Conservation (phyloP, 306 rosid species). For the Cicer pinnatifidum region DNA sequence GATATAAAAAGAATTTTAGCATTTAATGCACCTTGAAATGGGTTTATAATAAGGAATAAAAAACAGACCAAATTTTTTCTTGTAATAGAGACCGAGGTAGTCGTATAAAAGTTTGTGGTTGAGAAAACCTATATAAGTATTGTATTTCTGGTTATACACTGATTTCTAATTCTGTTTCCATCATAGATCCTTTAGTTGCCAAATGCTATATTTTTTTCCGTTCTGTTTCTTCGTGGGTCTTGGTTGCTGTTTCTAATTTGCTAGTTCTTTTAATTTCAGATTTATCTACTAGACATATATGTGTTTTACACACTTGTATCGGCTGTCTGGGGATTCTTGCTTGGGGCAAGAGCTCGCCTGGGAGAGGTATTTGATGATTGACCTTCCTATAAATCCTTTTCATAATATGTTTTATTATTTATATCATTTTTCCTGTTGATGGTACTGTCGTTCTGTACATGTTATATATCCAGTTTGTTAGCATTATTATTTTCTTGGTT, state of each 20-base stretch:
- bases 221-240: not conserved
- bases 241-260: not conserved
- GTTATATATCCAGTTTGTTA: constrained; percentile 13
- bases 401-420: constrained; percentile 27
- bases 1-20: too few species aligned
- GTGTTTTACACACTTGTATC: constrained; percentile 80
- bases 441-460: constrained; percentile 9
- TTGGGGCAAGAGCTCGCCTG: constrained; percentile 90
- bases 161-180: not conserved
- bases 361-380: constrained; percentile 72
- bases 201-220: not conserved
- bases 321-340: constrained; percentile 83
- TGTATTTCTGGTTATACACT: constrained; percentile 19
- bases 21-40: too few species aligned
- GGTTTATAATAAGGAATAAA: too few species aligned
- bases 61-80: too few species aligned
- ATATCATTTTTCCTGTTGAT: constrained; percentile 19
- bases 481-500: not conserved
- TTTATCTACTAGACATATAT: constrained; percentile 77
- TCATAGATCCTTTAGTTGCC: not conserved
- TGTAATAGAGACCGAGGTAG: too few species aligned
- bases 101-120: not conserved
- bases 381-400: constrained; percentile 14
- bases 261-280: constrained; percentile 56
- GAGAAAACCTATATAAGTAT: constrained; percentile 1